These are phyloP conservation scores for Chytriomyces confervae DNA, from an alignment of 192 early-diverging fungal genomes.

Conservation along the genomic window DNA sequence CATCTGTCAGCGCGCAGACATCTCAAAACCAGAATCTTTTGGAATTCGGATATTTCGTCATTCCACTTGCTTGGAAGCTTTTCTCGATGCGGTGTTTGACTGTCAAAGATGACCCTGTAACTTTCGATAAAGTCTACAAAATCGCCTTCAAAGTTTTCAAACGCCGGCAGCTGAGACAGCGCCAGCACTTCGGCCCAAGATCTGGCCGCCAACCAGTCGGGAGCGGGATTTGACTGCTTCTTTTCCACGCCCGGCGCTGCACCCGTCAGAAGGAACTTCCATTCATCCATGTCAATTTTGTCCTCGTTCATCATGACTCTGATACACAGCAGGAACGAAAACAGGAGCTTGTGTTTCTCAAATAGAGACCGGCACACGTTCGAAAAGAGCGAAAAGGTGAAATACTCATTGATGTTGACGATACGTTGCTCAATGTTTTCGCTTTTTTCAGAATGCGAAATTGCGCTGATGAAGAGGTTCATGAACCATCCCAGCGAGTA, in stretches of 20 bases:
- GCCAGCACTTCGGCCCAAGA: slow-evolving; percentile 59
- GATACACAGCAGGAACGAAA: slow-evolving; percentile 63
- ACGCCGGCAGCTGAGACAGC: slow-evolving; percentile 52
- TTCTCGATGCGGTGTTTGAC: slow-evolving; percentile 55
- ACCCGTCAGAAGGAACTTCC: slow-evolving; percentile 65
- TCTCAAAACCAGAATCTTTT: slow-evolving; percentile 57
- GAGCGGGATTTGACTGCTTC: slow-evolving; percentile 52
- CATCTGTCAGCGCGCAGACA: slow-evolving; percentile 61
- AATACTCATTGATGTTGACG: slow-evolving; percentile 65
- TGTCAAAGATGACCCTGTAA: slow-evolving; percentile 60
- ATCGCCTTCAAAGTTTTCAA: slow-evolving; percentile 55
- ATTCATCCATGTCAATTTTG: slow-evolving; percentile 63
- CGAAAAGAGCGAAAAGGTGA: slow-evolving; percentile 65
- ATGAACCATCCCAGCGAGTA: slow-evolving; percentile 68
- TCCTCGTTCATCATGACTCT: slow-evolving; percentile 67
- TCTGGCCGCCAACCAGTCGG: slow-evolving; percentile 57
- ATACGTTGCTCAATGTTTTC: slow-evolving; percentile 62
- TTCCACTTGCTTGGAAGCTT: slow-evolving; percentile 57
- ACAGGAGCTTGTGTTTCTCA: slow-evolving; percentile 71
- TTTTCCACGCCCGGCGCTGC: slow-evolving; percentile 43
- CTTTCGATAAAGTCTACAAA: slow-evolving; percentile 48
- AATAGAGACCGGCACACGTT: slow-evolving; percentile 70
- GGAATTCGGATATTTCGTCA: slow-evolving; percentile 47
- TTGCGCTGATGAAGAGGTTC: slow-evolving; percentile 65
- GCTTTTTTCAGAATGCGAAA: slow-evolving; percentile 63